Conservation (phyloP, 805 yeast species). For the Kurtzmaniella cleridarum region DNA sequence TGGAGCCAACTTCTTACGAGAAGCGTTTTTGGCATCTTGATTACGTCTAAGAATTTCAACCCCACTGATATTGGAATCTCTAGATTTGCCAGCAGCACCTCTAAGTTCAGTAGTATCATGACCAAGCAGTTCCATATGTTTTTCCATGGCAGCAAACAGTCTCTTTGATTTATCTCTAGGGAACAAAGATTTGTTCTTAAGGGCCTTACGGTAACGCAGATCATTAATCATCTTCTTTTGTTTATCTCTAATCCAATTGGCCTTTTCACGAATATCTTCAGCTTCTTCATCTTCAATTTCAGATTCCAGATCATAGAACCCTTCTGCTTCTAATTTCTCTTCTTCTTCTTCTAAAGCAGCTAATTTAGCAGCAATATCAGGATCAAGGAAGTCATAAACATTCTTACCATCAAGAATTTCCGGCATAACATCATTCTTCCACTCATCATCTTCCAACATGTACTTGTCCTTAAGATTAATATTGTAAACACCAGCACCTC, state of each 20-base stretch:
- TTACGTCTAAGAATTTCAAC: constrained; percentile 72
- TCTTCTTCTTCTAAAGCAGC: constrained; percentile 97
- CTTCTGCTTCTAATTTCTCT: constrained; percentile 87
- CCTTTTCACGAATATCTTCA: constrained; percentile 75
- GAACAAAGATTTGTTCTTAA: constrained; percentile 81
- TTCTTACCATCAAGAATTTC: constrained; percentile 94
- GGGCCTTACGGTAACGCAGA: constrained; percentile 78
- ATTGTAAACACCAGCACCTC: constrained; percentile 98
- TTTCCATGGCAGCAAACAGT: constrained; percentile 73
- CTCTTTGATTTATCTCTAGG: constrained; percentile 85
- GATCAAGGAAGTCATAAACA: constrained; percentile 95
- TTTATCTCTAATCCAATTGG: constrained; percentile 91
- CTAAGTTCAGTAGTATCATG: constrained; percentile 73
- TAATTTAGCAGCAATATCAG: constrained; percentile 89
- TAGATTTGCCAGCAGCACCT: constrained; percentile 32
- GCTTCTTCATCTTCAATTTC: constrained; percentile 55
- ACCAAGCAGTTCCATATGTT: constrained; percentile 85
- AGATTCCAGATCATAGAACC: constrained; percentile 89
- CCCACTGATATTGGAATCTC: constrained; percentile 51
- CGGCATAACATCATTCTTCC: constrained; percentile 98
- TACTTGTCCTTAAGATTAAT: constrained; percentile 90
- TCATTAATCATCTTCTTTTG: constrained; percentile 91
- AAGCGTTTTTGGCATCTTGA: constrained; percentile 35
- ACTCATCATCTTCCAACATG: constrained; percentile 87
- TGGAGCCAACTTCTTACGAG: constrained; percentile 43